Conservation (phyloP, 176 grass and related monocot species). For the Saccharum officinarum region DNA sequence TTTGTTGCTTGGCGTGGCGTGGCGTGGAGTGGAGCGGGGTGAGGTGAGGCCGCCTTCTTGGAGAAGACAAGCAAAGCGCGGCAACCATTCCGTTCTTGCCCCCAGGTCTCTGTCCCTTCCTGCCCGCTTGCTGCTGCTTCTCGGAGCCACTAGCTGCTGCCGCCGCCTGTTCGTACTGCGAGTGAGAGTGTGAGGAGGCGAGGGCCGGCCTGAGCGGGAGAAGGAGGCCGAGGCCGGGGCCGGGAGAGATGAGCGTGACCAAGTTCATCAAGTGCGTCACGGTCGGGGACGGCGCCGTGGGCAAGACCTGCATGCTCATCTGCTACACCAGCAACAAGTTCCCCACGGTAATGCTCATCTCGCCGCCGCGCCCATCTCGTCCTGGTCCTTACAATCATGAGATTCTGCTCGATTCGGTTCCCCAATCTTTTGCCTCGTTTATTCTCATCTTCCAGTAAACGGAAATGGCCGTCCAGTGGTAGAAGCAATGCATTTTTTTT, state of each 20-base stretch:
- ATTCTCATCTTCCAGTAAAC: neutral
- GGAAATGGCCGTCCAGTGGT: neutral
- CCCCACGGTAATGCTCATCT: constrained; percentile 53
- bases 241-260: constrained; percentile 76
- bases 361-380: neutral
- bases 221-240: too few relatives aligned
- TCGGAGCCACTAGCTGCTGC: neutral
- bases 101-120: neutral
- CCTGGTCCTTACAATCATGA: neutral
- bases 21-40: neutral
- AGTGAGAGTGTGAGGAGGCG: neutral
- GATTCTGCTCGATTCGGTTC: neutral
- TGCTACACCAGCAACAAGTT: constrained; percentile 99
- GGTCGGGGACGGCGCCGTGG: constrained; percentile 88
- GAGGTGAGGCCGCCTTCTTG: neutral
- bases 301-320: constrained; percentile 99
- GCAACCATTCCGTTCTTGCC: constrained; percentile 14
- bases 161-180: neutral
- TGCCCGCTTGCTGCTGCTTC: neutral
- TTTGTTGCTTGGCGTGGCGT: neutral
- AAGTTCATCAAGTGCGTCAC: constrained; percentile 99
- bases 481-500: neutral
- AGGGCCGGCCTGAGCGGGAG: neutral
- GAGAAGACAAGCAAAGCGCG: neutral
- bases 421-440: neutral